These are phyloP conservation scores for Wickerhamomyces sydowiorum DNA, from an alignment of 805 yeast species.

Conservation along the genomic window DNA sequence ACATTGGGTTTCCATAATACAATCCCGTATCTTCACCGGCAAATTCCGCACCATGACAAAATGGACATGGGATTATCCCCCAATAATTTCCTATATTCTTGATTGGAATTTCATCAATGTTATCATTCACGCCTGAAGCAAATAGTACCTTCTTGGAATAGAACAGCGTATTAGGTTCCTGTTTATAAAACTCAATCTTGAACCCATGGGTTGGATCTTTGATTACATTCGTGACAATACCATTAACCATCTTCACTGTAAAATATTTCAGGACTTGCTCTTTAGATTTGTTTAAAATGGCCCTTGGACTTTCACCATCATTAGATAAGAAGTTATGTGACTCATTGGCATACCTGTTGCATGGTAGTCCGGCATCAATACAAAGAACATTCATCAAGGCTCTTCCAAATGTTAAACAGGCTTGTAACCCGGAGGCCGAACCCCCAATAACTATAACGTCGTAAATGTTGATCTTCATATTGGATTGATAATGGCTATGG, in stretches of 20 bases:
- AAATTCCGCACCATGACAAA: slow-evolving; percentile 14
- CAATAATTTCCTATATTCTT: slow-evolving; percentile 10
- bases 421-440: slow-evolving; percentile 10
- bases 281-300: slow-evolving; percentile 2
- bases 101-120: slow-evolving; percentile 4
- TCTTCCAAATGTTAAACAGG: slow-evolving; percentile 10
- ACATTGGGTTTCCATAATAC: background rate
- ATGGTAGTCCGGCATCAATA: slow-evolving; percentile 11
- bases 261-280: slow-evolving; percentile 4
- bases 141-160: slow-evolving; percentile 5
- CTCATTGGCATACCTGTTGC: slow-evolving; percentile 14
- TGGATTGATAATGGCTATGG: background rate
- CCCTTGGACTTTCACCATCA: slow-evolving; percentile 9
- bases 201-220: background rate
- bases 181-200: background rate
- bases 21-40: slow-evolving; percentile 7
- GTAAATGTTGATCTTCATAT: slow-evolving; percentile 1
- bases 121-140: slow-evolving; percentile 12
- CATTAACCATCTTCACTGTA: slow-evolving; percentile 3
- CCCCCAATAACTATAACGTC: slow-evolving; percentile 15
- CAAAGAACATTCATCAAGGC: slow-evolving; percentile 5
- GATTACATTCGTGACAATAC: slow-evolving; percentile 1
- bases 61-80: slow-evolving; percentile 7
- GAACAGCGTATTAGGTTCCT: background rate
- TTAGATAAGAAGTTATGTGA: slow-evolving; percentile 10